A percentile compares a stretch with the other conserved stretches of the same genome.
phyloP scores from a whole-genome alignment of 2,329 filamentous ascomycete species.

The Byssochlamys sp. region DNA sequence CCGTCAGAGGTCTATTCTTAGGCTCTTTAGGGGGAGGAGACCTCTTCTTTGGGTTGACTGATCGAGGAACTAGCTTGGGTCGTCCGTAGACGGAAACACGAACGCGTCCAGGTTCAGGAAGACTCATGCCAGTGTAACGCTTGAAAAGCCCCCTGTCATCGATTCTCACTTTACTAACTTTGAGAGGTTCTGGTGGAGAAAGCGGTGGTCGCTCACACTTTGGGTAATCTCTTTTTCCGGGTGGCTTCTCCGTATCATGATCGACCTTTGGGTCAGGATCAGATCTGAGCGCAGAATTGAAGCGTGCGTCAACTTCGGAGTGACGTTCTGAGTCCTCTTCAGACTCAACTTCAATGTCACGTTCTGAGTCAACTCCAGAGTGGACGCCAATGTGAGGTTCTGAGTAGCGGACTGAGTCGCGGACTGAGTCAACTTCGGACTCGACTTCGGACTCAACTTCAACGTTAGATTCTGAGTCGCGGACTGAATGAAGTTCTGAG shows the following conservation, averaged over 20 bases:
- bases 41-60: neutral
- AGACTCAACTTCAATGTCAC: too few species aligned
- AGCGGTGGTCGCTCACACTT: neutral
- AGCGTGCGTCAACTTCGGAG: too few species aligned
- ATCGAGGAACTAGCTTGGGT: neutral
- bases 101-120: neutral
- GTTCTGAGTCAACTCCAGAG: too few species aligned
- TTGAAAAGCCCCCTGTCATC: neutral
- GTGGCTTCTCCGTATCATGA: neutral
- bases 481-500: too few species aligned
- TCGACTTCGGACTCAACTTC: too few species aligned
- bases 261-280: neutral
- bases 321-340: too few species aligned
- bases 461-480: too few species aligned
- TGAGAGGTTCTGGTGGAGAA: neutral
- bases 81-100: neutral
- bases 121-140: neutral
- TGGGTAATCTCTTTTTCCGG: neutral
- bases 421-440: too few species aligned
- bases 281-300: neutral
- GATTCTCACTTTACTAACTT: neutral
- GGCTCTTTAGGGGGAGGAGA: neutral
- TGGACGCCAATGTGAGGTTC: too few species aligned
- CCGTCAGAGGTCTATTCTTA: neutral
- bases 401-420: too few species aligned